These are phyloP conservation scores for Phytophthora capsici DNA, from an alignment of 352 stramenopile species.

Conservation along the genomic window DNA sequence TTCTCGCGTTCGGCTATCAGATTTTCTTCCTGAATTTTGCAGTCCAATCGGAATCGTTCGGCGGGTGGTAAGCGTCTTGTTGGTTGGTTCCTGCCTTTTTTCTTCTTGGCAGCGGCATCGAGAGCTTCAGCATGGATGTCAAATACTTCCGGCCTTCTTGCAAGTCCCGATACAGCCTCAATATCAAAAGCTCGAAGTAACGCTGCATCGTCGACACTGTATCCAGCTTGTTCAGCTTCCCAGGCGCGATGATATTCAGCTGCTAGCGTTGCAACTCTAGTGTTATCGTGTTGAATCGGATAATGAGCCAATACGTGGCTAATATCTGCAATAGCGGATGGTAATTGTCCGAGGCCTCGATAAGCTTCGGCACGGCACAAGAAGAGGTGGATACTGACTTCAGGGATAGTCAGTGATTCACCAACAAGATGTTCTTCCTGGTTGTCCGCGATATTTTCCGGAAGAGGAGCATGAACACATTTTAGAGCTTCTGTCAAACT, in stretches of 20 bases:
- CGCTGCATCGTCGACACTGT: conserved; percentile 56
- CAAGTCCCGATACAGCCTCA: conserved; percentile 38
- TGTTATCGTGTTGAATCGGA: conserved; percentile 26
- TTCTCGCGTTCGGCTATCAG: conserved; percentile 11
- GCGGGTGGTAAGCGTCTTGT: conserved; percentile 31
- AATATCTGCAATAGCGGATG: conserved; percentile 51
- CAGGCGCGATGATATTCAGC: conserved; percentile 34
- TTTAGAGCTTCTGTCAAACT: conserved; percentile 56
- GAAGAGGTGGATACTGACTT: conserved; percentile 43
- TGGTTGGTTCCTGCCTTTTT: conserved; percentile 10
- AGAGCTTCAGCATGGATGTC: conserved; percentile 41
- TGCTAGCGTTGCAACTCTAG: conserved; percentile 22
- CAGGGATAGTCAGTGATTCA: conserved; percentile 18
- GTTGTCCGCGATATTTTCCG: conserved; percentile 11
- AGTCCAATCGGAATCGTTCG: conserved; percentile 44
- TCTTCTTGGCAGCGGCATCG: conserved; percentile 22
- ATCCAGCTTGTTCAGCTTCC: conserved; percentile 53
- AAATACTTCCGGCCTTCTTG: conserved; percentile 49
- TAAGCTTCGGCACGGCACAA: conserved; percentile 56
- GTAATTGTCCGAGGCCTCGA: conserved; percentile 51
- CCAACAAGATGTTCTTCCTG: conserved; percentile 20
- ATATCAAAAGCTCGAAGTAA: conserved; percentile 63
- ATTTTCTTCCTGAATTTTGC: conserved; percentile 16
- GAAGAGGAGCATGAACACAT: conserved; percentile 13
- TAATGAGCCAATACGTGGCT: conserved; percentile 40